Evolutionary conservation across 306 rosid species (phyloP), one percentile per base, ranked within the genome.

Genomic region (Glycyrrhiza uralensis): DNA sequence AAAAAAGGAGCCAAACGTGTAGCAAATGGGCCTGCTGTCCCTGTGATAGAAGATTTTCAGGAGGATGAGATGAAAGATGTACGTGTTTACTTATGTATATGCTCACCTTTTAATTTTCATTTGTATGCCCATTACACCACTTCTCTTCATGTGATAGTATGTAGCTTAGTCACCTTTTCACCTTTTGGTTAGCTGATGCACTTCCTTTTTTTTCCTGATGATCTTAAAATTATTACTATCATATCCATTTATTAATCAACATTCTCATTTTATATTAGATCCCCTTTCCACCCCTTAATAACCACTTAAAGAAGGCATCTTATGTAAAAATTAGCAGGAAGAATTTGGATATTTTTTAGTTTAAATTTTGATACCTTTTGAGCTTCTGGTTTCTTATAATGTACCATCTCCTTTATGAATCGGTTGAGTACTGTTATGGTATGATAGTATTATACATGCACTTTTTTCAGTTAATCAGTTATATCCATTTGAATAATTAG

Each of bases 61-160:
- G 92, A 90, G 68, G 86, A 86, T 67, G 96, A 88, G 80, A 76
- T 93, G 66, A 78, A 81, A 84, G 85, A 85, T 64, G 98, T 93
- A 82, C 2, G 83, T 39, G 23, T 64, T 76, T 41, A 74, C 73
- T 32, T 4, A 9, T 45, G 8, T 80, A 36, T 70, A 24, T 19
- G 39, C 18, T 23, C 39, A 60, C 11, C 42, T 60, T 71, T 33
- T 5, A 52, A 47, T 52, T 42, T 77, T 19, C 32, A 42, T 67
- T 24, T 7, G 41, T 15, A 4, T 70, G 54, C 72, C 10, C 4
- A 32, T 45, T 20, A 30, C 38, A 4, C 42, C 60, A 44, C 39
- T 44, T 77, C 42, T 77, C 38, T 45, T 6, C 10, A 28, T 14
- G 60, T 51, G 22, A 47, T 70, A 55, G 19, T 38, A 39, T 15